Percentiles rank a stretch among this genome's conserved stretches.
phyloP scores from a whole-genome alignment of 139 green algal species.

The Tetraselmis chui region DNA sequence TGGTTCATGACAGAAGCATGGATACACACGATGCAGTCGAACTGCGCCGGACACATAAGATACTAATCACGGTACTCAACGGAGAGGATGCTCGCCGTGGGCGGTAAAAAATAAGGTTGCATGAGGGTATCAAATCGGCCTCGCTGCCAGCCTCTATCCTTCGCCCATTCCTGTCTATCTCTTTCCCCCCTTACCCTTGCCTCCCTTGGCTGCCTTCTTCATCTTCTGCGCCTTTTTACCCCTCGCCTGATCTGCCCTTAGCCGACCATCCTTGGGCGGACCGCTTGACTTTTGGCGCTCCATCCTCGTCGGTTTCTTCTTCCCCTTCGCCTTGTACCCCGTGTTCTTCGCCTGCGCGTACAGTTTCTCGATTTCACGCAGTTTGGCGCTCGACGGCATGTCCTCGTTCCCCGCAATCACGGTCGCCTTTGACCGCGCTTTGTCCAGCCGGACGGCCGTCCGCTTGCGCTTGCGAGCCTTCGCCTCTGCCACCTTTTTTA shows the following conservation, averaged over 20 bases:
- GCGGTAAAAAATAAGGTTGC: no score
- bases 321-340: constrained; percentile 25
- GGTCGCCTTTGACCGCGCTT: constrained; percentile 69
- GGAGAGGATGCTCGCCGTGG: no score
- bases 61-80: no score
- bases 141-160: no score
- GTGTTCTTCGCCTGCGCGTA: constrained; percentile 50
- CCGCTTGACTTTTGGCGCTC: constrained; percentile 1
- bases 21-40: no score
- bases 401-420: constrained; percentile 70
- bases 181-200: no score
- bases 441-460: constrained; percentile 34
- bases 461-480: constrained; percentile 82
- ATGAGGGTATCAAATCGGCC: no score
- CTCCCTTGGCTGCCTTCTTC: not conserved
- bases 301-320: constrained; percentile 17
- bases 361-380: constrained; percentile 70
- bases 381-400: constrained; percentile 47
- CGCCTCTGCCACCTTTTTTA: constrained; percentile 95
- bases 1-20: no score
- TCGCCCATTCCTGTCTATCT: no score
- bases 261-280: not conserved
- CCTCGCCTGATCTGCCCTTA: not conserved
- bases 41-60: no score
- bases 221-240: not conserved